Evolutionary conservation across 306 rosid genomes (phyloP), one percentile per base, ranked within the genome.

Genomic region (Lithocarpus polystachyus): DNA sequence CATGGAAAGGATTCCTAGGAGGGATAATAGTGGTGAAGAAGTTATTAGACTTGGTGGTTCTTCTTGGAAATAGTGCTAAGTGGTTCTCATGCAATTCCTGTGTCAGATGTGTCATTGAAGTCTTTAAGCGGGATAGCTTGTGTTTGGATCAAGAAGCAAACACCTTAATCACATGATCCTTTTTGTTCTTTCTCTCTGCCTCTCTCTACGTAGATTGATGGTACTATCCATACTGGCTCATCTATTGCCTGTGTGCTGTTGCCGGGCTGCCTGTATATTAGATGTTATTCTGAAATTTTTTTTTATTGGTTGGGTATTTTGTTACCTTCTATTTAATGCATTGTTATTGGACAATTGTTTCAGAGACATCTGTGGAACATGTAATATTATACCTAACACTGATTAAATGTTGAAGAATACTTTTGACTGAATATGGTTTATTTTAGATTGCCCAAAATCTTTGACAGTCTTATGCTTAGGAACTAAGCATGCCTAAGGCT

Each of bases 11-110:
- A 56, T 80, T 80, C 87, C 88, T 43, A 85, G 89, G 71, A 86
- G 90, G 81, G 91, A 82, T 71, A 84, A 62, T 60, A 86, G 91
- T 11, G 88, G 93, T 5, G 98, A 93, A 76, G 98, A 91, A 87
- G 99, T 95, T 80, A 90, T 95, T 77, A 89, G 97, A 83, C 93
- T 93, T 48, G 98, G 97, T 31, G 98, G 97, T 74, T 56, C 84
- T 56, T 73, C 77, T 74, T 88, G 92, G 92, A 88, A 79, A 75
- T 88, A 88, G 82, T n/a, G 13, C 6, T 11, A 11, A 13, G 67
- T 35, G 57, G 71, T 43, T 18, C 52, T 45, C 52, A 1, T 24
- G 18, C 55, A 2, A 67, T 60, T 15, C 75, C 76, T 57, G 45
- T 56, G 29, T 68, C 67, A 19, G 20, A 62, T 35, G 70, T 31